These are phyloP conservation scores for Penicillium tannophilum DNA, from an alignment of 495 filamentous ascomycete species.

Conservation along the genomic window DNA sequence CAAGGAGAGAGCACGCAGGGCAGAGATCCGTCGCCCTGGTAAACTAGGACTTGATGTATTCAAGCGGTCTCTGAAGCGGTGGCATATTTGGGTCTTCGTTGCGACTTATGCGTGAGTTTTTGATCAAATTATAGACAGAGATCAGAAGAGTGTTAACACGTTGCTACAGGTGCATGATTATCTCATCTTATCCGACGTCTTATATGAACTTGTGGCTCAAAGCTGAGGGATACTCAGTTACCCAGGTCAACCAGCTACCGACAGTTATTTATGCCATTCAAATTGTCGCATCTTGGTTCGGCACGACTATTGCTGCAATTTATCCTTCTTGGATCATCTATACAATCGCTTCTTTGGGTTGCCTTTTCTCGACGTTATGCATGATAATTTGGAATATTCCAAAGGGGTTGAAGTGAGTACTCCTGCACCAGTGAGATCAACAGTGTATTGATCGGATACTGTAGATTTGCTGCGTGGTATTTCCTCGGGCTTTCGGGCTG, in stretches of 20 bases:
- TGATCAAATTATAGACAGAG: neutral
- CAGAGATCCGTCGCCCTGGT: constrained; percentile 35
- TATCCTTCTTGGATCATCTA: constrained; percentile 50
- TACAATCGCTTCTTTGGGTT: constrained; percentile 31
- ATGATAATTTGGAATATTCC: constrained; percentile 52
- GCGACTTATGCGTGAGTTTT: constrained; percentile 43
- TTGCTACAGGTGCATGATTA: constrained; percentile 43
- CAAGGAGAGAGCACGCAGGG: constrained; percentile 31
- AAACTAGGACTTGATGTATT: constrained; percentile 44
- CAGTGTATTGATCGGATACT: neutral
- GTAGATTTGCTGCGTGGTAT: constrained; percentile 51
- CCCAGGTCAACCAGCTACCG: constrained; percentile 49
- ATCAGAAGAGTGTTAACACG: neutral
- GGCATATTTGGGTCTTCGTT: constrained; percentile 53
- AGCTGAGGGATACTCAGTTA: constrained; percentile 46
- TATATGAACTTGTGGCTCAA: constrained; percentile 55
- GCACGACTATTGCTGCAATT: constrained; percentile 46
- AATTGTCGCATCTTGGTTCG: constrained; percentile 49
- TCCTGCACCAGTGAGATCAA: neutral
- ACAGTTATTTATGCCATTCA: constrained; percentile 45
- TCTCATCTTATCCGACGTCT: constrained; percentile 36
- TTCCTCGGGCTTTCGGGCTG: constrained; percentile 44
- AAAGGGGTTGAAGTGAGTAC: constrained; percentile 38
- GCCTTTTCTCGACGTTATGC: constrained; percentile 43
- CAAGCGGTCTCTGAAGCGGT: constrained; percentile 42